Conservation (phyloP, 805 yeast genomes). For the Candida nitratophila region DNA sequence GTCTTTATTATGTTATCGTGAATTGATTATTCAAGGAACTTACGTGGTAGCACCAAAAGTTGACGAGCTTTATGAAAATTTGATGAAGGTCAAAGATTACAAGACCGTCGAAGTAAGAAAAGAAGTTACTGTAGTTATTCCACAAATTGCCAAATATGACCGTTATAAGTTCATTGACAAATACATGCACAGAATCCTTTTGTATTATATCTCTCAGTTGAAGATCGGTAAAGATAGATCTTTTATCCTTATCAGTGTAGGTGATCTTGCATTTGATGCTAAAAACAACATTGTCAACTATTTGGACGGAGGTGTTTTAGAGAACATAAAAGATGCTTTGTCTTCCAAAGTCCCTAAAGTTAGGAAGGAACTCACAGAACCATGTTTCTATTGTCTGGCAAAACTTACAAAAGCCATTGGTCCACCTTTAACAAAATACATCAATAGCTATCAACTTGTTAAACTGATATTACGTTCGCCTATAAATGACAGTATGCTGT, state of each 20-base stretch:
- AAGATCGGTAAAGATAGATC: slow-evolving; percentile 68
- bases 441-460: slow-evolving; percentile 67
- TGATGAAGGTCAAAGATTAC: slow-evolving; percentile 70
- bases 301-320: slow-evolving; percentile 81
- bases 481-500: slow-evolving; percentile 74
- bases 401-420: slow-evolving; percentile 86
- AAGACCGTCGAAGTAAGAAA: slow-evolving; percentile 68
- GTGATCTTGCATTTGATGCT: slow-evolving; percentile 74
- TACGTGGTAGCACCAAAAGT: slow-evolving; percentile 64
- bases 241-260: slow-evolving; percentile 72
- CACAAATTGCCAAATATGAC: slow-evolving; percentile 74
- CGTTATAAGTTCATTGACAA: slow-evolving; percentile 68
- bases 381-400: slow-evolving; percentile 83
- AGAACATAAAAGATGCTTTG: slow-evolving; percentile 75
- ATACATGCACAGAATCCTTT: slow-evolving; percentile 73
- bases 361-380: slow-evolving; percentile 72
- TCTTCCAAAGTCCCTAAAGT: slow-evolving; percentile 49
- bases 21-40: slow-evolving; percentile 66
- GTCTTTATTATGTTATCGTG: slow-evolving; percentile 73
- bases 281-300: slow-evolving; percentile 82
- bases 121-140: slow-evolving; percentile 79
- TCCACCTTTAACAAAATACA: slow-evolving; percentile 83
- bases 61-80: slow-evolving; percentile 69
- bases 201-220: slow-evolving; percentile 70
- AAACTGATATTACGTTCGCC: slow-evolving; percentile 79